These are phyloP conservation scores for Populus hybrid DNA, from an alignment of 441 rosid genomes.

Conservation along the genomic window DNA sequence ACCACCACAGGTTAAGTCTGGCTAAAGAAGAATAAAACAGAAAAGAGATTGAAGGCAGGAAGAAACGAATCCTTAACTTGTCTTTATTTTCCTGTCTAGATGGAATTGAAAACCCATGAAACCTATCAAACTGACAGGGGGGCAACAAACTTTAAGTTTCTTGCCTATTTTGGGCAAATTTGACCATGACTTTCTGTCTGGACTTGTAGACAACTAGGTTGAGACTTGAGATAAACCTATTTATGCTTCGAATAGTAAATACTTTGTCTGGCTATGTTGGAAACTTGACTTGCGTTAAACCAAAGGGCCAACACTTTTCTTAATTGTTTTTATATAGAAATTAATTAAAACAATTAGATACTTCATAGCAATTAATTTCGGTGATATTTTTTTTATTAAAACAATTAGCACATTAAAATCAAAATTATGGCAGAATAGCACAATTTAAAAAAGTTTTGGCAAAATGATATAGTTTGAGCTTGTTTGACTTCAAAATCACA, in stretches of 20 bases:
- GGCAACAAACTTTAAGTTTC: neutral
- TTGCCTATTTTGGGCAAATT: slow-evolving; percentile 23
- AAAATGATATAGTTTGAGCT: too few relatives aligned
- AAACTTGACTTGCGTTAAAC: neutral
- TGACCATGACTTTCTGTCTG: slow-evolving; percentile 22
- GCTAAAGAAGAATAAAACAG: neutral
- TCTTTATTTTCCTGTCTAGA: slow-evolving; percentile 1
- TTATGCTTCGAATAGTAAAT: too few relatives aligned
- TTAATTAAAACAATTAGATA: neutral
- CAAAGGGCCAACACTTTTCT: too few relatives aligned
- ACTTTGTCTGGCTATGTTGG: too few relatives aligned
- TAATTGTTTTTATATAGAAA: too few relatives aligned
- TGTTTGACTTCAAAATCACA: too few relatives aligned
- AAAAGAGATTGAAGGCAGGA: neutral
- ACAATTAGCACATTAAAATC: neutral
- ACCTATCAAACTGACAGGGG: neutral
- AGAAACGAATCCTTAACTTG: slow-evolving; percentile 12
- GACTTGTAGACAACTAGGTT: neutral
- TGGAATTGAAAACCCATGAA: neutral
- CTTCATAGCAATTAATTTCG: neutral
- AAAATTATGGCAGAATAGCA: neutral
- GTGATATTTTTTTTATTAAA: neutral
- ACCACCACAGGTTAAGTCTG: neutral
- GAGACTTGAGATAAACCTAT: neutral
- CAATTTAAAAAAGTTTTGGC: too few relatives aligned